phyloP scores from a whole-genome alignment of 371 early-diverging fungal species.

The Actinomortierella wolfii region DNA sequence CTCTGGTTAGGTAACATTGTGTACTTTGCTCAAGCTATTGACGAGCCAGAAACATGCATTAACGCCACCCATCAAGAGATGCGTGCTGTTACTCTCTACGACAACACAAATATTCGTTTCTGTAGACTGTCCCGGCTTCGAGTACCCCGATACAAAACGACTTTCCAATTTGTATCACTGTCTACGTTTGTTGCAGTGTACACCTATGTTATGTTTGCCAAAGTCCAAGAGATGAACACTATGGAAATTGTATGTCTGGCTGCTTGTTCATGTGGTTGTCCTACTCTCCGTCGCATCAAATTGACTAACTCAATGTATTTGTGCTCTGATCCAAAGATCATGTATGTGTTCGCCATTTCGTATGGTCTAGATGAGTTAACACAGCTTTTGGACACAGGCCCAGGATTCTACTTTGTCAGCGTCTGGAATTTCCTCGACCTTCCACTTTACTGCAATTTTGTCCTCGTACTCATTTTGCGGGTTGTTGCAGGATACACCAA shows the following conservation, averaged over 20 bases:
- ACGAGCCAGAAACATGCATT: slow-evolving; percentile 36
- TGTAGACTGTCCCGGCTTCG: slow-evolving; percentile 43
- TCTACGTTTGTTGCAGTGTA: slow-evolving; percentile 36
- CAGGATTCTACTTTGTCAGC: slow-evolving; percentile 46
- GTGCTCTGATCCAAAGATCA: slow-evolving; percentile 13
- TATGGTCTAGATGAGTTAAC: slow-evolving; percentile 39
- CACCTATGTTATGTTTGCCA: slow-evolving; percentile 35
- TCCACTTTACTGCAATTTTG: slow-evolving; percentile 38
- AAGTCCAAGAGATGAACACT: slow-evolving; percentile 18
- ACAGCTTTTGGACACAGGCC: slow-evolving; percentile 42
- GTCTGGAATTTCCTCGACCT: slow-evolving; percentile 49
- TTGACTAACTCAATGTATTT: too few species aligned
- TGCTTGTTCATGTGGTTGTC: too few species aligned
- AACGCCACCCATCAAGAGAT: slow-evolving; percentile 39
- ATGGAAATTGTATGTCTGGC: slow-evolving; percentile 26
- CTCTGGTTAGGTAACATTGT: slow-evolving; percentile 48
- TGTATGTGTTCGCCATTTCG: slow-evolving; percentile 26
- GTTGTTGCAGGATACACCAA: slow-evolving; percentile 20
- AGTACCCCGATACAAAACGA: slow-evolving; percentile 47
- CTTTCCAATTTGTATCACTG: slow-evolving; percentile 39
- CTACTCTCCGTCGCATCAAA: too few species aligned
- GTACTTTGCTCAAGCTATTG: slow-evolving; percentile 46
- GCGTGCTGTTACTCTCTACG: slow-evolving; percentile 39
- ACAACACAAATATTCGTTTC: slow-evolving; percentile 32
- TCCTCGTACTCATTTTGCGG: slow-evolving; percentile 30